Evolutionary conservation across 352 stramenopile species (phyloP).

Genomic region (Pythium scleroteichum): DNA sequence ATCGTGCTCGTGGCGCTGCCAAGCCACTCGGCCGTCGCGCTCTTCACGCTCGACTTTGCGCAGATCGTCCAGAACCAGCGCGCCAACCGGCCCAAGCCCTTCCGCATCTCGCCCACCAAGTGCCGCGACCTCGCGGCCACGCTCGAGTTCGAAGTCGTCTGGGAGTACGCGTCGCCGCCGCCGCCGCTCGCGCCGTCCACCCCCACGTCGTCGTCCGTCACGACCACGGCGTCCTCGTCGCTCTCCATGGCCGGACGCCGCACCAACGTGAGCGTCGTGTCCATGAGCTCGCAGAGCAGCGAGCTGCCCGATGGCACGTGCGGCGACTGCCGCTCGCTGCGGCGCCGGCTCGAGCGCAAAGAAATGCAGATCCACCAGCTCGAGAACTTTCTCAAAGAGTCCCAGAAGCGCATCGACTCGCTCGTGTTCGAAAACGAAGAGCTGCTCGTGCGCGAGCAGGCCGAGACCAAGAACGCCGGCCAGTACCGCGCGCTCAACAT

Average conservation of each 20-base stretch:
- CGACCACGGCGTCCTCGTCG: slow-evolving; percentile 33
- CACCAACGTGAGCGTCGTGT: slow-evolving; percentile 46
- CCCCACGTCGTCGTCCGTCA: slow-evolving; percentile 40
- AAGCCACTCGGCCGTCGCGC: slow-evolving; percentile 74
- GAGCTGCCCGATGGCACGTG: slow-evolving; percentile 38
- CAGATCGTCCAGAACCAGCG: slow-evolving; percentile 59
- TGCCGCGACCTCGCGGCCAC: slow-evolving; percentile 73
- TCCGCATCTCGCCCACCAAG: slow-evolving; percentile 67
- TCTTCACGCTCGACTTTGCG: slow-evolving; percentile 77
- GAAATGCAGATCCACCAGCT: slow-evolving; percentile 78
- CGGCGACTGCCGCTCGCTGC: slow-evolving; percentile 49
- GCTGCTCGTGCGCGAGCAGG: slow-evolving; percentile 53
- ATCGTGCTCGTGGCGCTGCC: slow-evolving; percentile 81
- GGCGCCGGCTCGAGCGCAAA: slow-evolving; percentile 66
- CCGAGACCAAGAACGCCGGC: slow-evolving; percentile 60
- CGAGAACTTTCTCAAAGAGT: slow-evolving; percentile 78
- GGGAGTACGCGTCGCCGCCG: slow-evolving; percentile 45
- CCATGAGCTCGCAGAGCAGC: slow-evolving; percentile 57
- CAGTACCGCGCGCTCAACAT: slow-evolving; percentile 60
- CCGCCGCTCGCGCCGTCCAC: slow-evolving; percentile 30
- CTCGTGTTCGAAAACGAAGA: slow-evolving; percentile 67
- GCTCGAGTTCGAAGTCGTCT: slow-evolving; percentile 77
- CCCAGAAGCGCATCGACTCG: slow-evolving; percentile 72
- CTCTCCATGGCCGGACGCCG: slow-evolving; percentile 44
- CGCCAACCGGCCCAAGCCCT: slow-evolving; percentile 47